A percentile compares a stretch with the other conserved stretches of the same genome.
Evolutionary conservation across 2,329 filamentous ascomycete species (phyloP).

Genomic region (Fusarium sp.): DNA sequence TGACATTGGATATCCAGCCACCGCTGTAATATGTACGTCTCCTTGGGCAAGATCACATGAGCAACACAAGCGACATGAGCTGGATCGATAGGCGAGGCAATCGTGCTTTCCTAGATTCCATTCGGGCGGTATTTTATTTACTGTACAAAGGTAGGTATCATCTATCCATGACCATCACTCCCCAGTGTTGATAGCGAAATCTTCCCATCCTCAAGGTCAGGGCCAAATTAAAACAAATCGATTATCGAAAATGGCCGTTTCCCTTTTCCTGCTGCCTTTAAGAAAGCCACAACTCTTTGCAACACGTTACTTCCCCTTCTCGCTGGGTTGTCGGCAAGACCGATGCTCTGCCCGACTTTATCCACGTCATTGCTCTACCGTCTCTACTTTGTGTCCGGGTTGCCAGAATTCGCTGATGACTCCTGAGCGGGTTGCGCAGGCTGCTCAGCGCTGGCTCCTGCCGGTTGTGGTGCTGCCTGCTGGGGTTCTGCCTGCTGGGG

Average conservation of each 20-base stretch:
- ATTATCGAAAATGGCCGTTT: constrained; percentile 8
- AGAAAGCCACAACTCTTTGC: constrained; percentile 17
- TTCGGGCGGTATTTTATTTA: constrained; percentile 32
- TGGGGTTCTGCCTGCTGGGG: constrained; percentile 4
- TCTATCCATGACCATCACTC: constrained; percentile 35
- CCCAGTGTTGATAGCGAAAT: background rate
- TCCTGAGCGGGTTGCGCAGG: constrained; percentile 16
- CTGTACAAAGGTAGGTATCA: constrained; percentile 47
- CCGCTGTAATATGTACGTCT: too few species aligned
- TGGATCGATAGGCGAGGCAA: background rate
- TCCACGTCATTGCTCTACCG: background rate
- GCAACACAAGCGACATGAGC: background rate
- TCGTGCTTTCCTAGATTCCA: constrained; percentile 4
- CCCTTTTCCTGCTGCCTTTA: background rate
- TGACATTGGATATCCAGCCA: too few species aligned
- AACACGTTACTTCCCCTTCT: constrained; percentile 5
- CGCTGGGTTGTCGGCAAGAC: constrained; percentile 2
- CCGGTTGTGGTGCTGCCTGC: constrained; percentile 10
- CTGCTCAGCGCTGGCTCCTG: constrained; percentile 24
- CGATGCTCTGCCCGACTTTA: background rate
- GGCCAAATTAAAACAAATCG: constrained; percentile 17
- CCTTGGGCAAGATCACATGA: too few species aligned
- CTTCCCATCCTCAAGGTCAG: constrained; percentile 10
- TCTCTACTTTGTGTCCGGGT: constrained; percentile 15
- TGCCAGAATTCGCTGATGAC: constrained; percentile 14